Base-by-base conservation (phyloP, 768 basidiomycete genomes). In the Gymnopilus dilepis region DNA sequence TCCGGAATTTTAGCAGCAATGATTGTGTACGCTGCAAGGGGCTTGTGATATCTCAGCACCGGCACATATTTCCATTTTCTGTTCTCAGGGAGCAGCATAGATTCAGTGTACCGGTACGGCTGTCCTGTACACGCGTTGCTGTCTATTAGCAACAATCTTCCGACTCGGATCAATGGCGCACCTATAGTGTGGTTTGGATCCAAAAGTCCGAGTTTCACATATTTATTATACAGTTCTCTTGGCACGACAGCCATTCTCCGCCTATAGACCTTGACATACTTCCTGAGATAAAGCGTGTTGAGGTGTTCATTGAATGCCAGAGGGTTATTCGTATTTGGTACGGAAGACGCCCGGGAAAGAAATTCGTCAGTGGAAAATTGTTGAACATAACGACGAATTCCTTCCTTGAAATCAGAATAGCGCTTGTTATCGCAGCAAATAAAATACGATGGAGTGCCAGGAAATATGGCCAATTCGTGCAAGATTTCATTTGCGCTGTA, bases 401-500 rank as follows among this genome's bases (percentile, higher is more conserved):
- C 61, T 4, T 38, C 28, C 33, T 41, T 30, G 15, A 65, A 60
- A 0, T 21, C 13, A 3, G 13, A 1, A 51, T 60, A 63, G 19
- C 28, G 26, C 7, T 3, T 17, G 21, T 62, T 38, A 30, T 63
- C 40, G 13, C 26, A 9, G 42, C 61, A 66, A 34, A 66, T 56
- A 2, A 60, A 17, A 31, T 38, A 17, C 4, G 59, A 48, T 4
- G 62, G 62, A 17, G 50, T 66, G 1, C 19, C 55, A 8, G 65
- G 65, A 40, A 50, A 48, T 6, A 63, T 51, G 1, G 28, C 37
- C 9, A 63, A 54, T 13, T 6, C 17, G 24, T 53, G 57, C 9
- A 59, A 43, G 19, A 66, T 37, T 33, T 66, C 62, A 26, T 66
- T 66, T 13, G 65, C 59, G 3, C 55, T 56, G 47, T 66, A 61